Evolutionary conservation across 305 asterid genomes (phyloP), one percentile per base, ranked within the genome.

Genomic region (Fraxinus velutina): DNA sequence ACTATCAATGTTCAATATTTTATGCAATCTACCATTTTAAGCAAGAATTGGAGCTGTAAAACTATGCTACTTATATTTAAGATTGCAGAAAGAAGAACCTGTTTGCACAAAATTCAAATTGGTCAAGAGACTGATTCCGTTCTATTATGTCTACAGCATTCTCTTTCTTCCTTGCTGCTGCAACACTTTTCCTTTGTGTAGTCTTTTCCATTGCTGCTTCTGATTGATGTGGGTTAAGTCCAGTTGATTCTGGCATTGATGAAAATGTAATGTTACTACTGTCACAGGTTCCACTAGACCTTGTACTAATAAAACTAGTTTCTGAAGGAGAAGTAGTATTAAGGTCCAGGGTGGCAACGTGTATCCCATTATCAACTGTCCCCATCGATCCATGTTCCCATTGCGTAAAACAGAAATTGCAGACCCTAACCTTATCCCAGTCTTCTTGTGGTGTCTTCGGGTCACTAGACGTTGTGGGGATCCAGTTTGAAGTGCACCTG

Each of bases 401-500:
- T 89, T 88, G 96, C 89, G 86, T 90, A 84, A 85, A 96, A 81
- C 99, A 94, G 85, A 79, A 96, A 83, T 92, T 92, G 79, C 99
- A 96, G 64, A 83, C 99, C 92, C 99, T 91, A 75, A 96, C 84
- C 83, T 84, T 93, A 81, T 92, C 97, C 91, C 91, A 83, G 68
- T 90, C 97, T 83, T 92, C 95, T 82, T 50, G 19, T 64, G 88
- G 62, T 71, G 78, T 33, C 81, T 88, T 84, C 34, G 80, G 80
- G 75, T 89, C 89, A 39, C 75, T 70, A 82, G 88, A 81, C 73
- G 81, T 79, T n/a, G 90, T 81, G 42, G 97, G 97, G 80, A 96
- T 66, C 92, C 95, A 87, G 85, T 93, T 92, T 42, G 97, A 90
- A 22, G 99, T 96, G 83, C 98, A 96, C 89, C 89, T 96, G 52